Conservation (phyloP, 2,329 filamentous ascomycete species). For the Magnaporthiopsis poae region DNA sequence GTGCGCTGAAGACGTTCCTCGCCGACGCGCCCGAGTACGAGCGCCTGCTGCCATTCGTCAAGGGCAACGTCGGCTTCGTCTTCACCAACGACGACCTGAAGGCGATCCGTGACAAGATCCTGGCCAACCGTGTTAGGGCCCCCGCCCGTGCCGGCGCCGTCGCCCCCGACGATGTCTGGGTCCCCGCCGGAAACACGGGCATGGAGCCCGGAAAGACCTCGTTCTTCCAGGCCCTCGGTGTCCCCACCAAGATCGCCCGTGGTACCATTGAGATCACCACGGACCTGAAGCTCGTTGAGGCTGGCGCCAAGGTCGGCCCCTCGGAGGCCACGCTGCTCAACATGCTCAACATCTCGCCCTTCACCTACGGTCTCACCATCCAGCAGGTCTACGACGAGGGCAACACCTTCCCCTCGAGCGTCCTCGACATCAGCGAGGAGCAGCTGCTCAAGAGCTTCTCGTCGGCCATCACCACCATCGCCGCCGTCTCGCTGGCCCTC, state of each 20-base stretch:
- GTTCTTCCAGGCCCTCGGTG: constrained; percentile 99
- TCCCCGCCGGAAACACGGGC: constrained; percentile 97
- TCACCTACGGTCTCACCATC: constrained; percentile 98
- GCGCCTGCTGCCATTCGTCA: constrained; percentile 89
- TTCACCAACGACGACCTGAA: constrained; percentile 98
- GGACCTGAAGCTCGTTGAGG: constrained; percentile 95
- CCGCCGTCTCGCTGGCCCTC: constrained; percentile 79
- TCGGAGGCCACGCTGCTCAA: constrained; percentile 98
- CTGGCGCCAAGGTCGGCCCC: constrained; percentile 86
- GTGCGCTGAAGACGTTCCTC: constrained; percentile 93
- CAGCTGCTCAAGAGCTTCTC: constrained; percentile 81
- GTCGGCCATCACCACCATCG: constrained; percentile 74
- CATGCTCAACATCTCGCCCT: constrained; percentile 99
- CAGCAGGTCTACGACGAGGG: constrained; percentile 95
- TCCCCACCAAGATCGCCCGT: constrained; percentile 99
- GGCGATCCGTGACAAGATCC: constrained; percentile 82
- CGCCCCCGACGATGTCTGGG: constrained; percentile 83
- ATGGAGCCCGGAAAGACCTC: constrained; percentile 99
- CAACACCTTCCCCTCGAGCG: constrained; percentile 74
- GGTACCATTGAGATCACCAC: constrained; percentile 99
- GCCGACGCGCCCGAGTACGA: constrained; percentile 90
- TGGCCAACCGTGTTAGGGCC: constrained; percentile 93
- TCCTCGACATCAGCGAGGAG: constrained; percentile 89
- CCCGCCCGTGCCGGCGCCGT: constrained; percentile 96
- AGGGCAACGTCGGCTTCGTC: constrained; percentile 97